A percentile compares a stretch with the other conserved stretches of the same genome.
Conservation (phyloP, 352 stramenopile species). For the Peronospora destructor region DNA sequence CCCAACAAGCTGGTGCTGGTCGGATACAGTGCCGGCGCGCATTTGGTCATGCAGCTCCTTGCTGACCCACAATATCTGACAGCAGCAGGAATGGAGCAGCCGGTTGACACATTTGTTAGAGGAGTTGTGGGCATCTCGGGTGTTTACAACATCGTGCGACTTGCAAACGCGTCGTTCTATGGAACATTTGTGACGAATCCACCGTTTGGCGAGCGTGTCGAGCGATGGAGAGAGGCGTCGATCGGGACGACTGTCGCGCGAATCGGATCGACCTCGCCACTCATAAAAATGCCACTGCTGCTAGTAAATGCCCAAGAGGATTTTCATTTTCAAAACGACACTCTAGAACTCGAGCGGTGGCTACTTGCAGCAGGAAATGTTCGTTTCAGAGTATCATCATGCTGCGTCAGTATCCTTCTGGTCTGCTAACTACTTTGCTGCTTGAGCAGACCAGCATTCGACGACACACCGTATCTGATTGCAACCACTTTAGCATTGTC, state of each 20-base stretch:
- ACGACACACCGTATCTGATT: slow-evolving; percentile 35
- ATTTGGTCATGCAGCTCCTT: slow-evolving; percentile 67
- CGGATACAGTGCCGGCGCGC: slow-evolving; percentile 72
- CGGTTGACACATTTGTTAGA: slow-evolving; percentile 34
- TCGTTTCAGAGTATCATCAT: background rate
- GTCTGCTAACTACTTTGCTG: slow-evolving; percentile 7
- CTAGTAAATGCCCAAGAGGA: slow-evolving; percentile 68
- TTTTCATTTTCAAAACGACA: slow-evolving; percentile 76
- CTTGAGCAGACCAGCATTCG: slow-evolving; percentile 29
- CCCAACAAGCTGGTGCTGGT: slow-evolving; percentile 50
- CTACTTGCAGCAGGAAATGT: slow-evolving; percentile 52
- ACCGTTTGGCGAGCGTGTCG: slow-evolving; percentile 57
- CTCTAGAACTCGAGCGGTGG: slow-evolving; percentile 55
- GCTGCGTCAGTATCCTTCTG: background rate
- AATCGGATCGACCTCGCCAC: slow-evolving; percentile 33
- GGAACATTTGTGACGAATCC: slow-evolving; percentile 56
- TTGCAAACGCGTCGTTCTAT: slow-evolving; percentile 70
- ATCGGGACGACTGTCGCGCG: slow-evolving; percentile 40
- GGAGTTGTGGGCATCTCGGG: slow-evolving; percentile 70
- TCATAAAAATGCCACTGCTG: slow-evolving; percentile 45
- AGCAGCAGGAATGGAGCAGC: slow-evolving; percentile 28
- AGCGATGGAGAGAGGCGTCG: slow-evolving; percentile 69
- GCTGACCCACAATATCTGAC: slow-evolving; percentile 47
- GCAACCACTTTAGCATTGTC: slow-evolving; percentile 77
- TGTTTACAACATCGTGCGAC: slow-evolving; percentile 81